Evolutionary conservation across 805 yeast species (phyloP).

Genomic region (Priceomyces carsonii): DNA sequence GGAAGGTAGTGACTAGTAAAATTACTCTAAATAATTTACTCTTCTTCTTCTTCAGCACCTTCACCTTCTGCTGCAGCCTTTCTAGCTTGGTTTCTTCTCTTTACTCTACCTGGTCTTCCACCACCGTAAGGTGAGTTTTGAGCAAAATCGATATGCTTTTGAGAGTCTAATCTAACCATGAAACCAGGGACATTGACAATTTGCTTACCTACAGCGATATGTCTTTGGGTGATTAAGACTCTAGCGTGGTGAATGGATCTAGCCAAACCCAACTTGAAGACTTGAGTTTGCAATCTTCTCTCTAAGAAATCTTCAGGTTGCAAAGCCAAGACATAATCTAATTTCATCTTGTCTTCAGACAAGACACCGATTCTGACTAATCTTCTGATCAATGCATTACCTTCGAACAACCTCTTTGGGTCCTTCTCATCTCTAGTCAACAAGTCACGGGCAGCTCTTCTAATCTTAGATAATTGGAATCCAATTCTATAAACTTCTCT

Average conservation of each 20-base stretch:
- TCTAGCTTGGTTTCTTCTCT: conserved; percentile 84
- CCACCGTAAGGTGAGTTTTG: conserved; percentile 99
- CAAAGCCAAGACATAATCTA: conserved; percentile 99
- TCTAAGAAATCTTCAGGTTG: conserved; percentile 99
- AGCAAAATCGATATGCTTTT: conserved; percentile 99
- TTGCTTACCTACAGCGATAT: conserved; percentile 99
- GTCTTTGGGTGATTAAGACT: conserved; percentile 98
- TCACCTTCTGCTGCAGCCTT: conserved; percentile 54
- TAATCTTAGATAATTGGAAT: conserved; percentile 98
- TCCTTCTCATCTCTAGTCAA: conserved; percentile 99
- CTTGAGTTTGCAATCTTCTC: conserved; percentile 99
- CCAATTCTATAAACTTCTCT: conserved; percentile 99
- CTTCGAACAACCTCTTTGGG: conserved; percentile 99
- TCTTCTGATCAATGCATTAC: conserved; percentile 99
- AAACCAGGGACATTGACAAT: conserved; percentile 97
- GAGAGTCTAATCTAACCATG: conserved; percentile 99
- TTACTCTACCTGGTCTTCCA: conserved; percentile 99
- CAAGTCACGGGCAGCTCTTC: conserved; percentile 99
- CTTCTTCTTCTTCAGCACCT: conserved; percentile 76
- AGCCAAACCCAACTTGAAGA: conserved; percentile 99
- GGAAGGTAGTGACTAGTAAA: neutral
- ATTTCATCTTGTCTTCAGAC: conserved; percentile 99
- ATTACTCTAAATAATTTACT: conserved; percentile 49
- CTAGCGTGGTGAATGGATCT: conserved; percentile 99
- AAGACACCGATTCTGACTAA: conserved; percentile 98